Evolutionary conservation across 768 basidiomycete genomes (phyloP), one percentile per base, ranked within the genome.

Genomic region (Mrakia blollopis): DNA sequence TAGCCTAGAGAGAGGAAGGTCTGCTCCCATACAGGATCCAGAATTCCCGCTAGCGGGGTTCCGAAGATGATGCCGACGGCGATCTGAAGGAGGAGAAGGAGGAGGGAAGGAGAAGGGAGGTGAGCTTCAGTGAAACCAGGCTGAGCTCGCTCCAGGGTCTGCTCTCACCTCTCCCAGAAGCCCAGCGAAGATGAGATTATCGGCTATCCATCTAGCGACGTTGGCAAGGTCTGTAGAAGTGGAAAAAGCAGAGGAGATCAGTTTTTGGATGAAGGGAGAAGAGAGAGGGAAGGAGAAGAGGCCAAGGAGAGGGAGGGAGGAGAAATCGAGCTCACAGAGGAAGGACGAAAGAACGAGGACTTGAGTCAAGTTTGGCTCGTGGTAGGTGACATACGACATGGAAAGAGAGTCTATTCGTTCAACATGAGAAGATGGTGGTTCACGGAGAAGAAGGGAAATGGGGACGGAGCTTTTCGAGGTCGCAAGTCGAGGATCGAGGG

Each of bases 1-100:
- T 87, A 86, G 0, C 86, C 87, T 11, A 87, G 37, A 7, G 84
- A 82, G 25, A 87, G 84, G 79, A 89, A 86, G 0, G 87, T 84
- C 60, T 82, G 79, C 80, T 88, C 84, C 81, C 86, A 85, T 9
- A 82, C 79, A 16, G 80, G 72, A 11, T 79, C 79, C 4, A 84
- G 78, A 78, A 89, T 86, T 47, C 83, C 82, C 3, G 86, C 85
- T 0, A 86, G 83, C 11, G 89, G 87, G 10, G 85, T 83, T 11
- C 89, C 89, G 80, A 85, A 89, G 10, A 89, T 81, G 78, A 89
- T 85, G 10, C 89, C 89, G 16, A 89, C 79, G 30, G 85, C 80
- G n/a, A 89, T 85, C 50, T 89, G 86, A 7, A 88, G 89, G 54
- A 90, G 82, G 57, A 57, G 18, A 57, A 57, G 57, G 4, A 0